A percentile compares a stretch with the other conserved stretches of the same genome.
Conservation (phyloP, 495 filamentous ascomycete species). For the Neurospora sublineolata region DNA sequence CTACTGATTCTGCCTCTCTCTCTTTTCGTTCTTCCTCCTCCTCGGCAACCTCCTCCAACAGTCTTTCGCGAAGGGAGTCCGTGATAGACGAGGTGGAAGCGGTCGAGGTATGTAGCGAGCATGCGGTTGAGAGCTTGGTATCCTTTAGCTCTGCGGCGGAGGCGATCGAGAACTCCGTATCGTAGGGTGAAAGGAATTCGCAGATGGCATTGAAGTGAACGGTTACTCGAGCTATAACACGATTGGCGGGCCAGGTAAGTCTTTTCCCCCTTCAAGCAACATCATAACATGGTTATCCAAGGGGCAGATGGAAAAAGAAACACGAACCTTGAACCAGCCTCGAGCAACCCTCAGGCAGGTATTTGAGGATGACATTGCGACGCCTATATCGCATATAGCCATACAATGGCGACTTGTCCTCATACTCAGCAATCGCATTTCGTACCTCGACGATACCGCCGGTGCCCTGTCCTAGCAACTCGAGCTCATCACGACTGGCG, state of each 20-base stretch:
- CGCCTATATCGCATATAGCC: constrained; percentile 85
- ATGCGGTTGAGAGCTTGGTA: constrained; percentile 74
- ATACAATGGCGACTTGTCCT: constrained; percentile 77
- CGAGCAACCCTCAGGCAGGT: constrained; percentile 80
- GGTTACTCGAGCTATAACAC: constrained; percentile 63
- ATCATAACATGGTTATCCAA: background rate
- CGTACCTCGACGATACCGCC: constrained; percentile 80
- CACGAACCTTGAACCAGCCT: constrained; percentile 76
- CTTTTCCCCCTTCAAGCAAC: background rate
- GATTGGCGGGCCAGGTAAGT: constrained; percentile 4
- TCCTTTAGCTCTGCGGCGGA: constrained; percentile 73
- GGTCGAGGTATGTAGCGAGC: constrained; percentile 79
- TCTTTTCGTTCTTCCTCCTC: constrained; percentile 51
- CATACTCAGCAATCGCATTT: constrained; percentile 61
- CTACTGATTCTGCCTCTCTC: constrained; percentile 35
- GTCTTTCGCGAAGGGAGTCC: constrained; percentile 61
- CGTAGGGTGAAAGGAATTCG: constrained; percentile 79
- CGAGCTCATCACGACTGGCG: constrained; percentile 74
- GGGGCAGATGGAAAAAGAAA: constrained; percentile 2
- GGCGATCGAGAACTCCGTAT: constrained; percentile 65
- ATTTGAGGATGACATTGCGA: constrained; percentile 84
- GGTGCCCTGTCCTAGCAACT: constrained; percentile 63
- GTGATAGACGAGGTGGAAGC: constrained; percentile 79
- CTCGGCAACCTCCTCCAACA: constrained; percentile 83
- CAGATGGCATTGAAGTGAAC: constrained; percentile 84